A percentile compares a stretch with the other conserved stretches of the same genome.
Evolutionary conservation across 1,284 basidiomycete genomes (phyloP).

Genomic region (Cutaneotrichosporon sp.): DNA sequence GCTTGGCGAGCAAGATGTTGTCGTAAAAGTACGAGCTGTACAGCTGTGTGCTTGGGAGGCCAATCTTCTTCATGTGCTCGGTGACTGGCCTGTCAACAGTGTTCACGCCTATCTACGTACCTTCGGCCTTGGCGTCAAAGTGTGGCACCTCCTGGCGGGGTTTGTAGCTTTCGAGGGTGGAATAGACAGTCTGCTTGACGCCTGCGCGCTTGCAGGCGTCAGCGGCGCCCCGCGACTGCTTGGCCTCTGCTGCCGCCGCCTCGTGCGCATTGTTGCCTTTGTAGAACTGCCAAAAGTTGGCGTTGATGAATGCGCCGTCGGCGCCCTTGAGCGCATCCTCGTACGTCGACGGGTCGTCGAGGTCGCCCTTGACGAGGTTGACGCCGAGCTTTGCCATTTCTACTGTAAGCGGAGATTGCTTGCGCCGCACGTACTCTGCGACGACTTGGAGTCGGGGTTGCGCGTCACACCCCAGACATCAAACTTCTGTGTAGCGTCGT

Average conservation of each 20-base stretch:
- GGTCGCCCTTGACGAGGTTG: conserved; percentile 21
- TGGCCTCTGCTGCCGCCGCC: conserved; percentile 14
- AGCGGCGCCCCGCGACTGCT: conserved; percentile 12
- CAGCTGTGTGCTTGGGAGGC: conserved; percentile 20
- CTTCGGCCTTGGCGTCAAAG: conserved; percentile 31
- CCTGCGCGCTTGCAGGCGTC: conserved; percentile 10
- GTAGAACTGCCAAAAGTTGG: conserved; percentile 20
- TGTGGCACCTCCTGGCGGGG: conserved; percentile 20
- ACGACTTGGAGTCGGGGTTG: conserved; percentile 9
- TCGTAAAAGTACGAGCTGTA: conserved; percentile 18
- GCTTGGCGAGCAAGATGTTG: conserved; percentile 5
- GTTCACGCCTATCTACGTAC: conserved; percentile 9
- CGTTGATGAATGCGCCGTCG: conserved; percentile 26
- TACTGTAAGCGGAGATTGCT: conserved; percentile 1
- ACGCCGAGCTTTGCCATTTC: conserved; percentile 16
- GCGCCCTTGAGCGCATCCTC: conserved; percentile 19
- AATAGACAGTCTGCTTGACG: conserved; percentile 16
- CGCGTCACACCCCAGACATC: conserved; percentile 23
- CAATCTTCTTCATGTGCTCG: conserved; percentile 22
- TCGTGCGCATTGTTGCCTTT: conserved; percentile 15
- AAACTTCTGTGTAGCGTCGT: conserved; percentile 4
- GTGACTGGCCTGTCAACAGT: conserved; percentile 14
- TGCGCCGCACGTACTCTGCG: conserved; percentile 15
- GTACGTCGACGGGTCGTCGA: conserved; percentile 19
- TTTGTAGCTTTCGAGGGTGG: conserved; percentile 23